These are phyloP conservation scores for Aureoboletus auriporus DNA, from an alignment of 768 basidiomycete species.

Conservation along the genomic window DNA sequence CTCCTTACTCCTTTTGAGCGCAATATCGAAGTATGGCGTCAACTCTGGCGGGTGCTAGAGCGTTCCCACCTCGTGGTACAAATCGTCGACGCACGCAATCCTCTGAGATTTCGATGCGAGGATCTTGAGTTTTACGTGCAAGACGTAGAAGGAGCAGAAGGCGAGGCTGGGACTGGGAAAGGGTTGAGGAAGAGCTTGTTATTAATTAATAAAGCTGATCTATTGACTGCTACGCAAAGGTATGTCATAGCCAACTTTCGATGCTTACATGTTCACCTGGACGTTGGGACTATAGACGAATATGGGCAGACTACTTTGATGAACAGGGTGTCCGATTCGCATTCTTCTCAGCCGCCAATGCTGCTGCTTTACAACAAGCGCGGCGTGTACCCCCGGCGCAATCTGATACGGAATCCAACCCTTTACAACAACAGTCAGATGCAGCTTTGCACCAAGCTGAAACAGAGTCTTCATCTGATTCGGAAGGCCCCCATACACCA, in stretches of 20 bases:
- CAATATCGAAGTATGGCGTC: conserved; percentile 97
- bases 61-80: conserved; percentile 92
- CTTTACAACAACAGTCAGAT: conserved; percentile 2
- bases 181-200: conserved; percentile 73
- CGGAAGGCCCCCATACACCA: conserved; percentile 24
- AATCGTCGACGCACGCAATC: conserved; percentile 96
- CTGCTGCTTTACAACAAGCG: conserved; percentile 77
- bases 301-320: conserved; percentile 94
- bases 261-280: neutral
- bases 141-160: conserved; percentile 81
- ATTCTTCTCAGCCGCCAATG: conserved; percentile 92
- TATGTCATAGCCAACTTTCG: conserved; percentile 27
- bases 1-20: conserved; percentile 96
- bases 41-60: conserved; percentile 96
- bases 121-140: conserved; percentile 83
- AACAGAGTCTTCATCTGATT: conserved; percentile 31
- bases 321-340: conserved; percentile 70
- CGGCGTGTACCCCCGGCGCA: conserved; percentile 44
- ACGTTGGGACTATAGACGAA: conserved; percentile 48
- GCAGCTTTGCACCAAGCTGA: conserved; percentile 4
- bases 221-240: conserved; percentile 86
- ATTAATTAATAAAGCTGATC: conserved; percentile 93
- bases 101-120: conserved; percentile 86
- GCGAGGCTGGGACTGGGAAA: conserved; percentile 71
- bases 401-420: conserved; percentile 19